phyloP scores from a whole-genome alignment of 2,329 filamentous ascomycete genomes.

The Apiospora kogelbergensis region DNA sequence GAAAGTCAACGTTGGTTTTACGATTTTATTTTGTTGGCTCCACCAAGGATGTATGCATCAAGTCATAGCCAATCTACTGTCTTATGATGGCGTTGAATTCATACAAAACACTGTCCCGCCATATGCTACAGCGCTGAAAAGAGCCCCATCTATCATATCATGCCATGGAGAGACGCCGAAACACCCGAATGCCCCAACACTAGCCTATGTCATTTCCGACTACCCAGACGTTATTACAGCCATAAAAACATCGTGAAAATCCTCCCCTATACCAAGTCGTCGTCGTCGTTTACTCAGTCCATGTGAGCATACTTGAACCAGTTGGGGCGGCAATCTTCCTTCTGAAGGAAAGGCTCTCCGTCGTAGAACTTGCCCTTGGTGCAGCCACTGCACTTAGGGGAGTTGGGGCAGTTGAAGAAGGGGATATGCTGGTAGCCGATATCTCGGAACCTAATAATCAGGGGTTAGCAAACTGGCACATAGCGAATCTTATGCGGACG shows the following conservation, averaged over 20 bases:
- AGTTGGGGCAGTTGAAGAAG: conserved; percentile 98
- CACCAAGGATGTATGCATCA: background rate
- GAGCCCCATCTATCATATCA: conserved; percentile 14
- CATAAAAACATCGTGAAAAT: conserved; percentile 20
- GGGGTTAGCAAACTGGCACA: background rate
- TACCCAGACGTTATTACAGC: conserved; percentile 27
- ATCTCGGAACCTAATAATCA: conserved; percentile 80
- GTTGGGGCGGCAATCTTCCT: conserved; percentile 91
- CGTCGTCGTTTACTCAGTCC: conserved; percentile 30
- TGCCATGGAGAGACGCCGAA: conserved; percentile 11
- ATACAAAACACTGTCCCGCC: conserved; percentile 10
- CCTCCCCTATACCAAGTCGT: conserved; percentile 12
- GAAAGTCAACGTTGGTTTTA: background rate
- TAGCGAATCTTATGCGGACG: background rate
- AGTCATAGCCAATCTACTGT: background rate
- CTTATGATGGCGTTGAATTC: conserved; percentile 6
- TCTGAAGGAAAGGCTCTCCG: conserved; percentile 79
- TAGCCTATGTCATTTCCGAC: conserved; percentile 15
- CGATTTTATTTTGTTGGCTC: background rate
- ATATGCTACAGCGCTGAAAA: conserved; percentile 11
- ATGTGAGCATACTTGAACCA: conserved; percentile 96
- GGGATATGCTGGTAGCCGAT: conserved; percentile 98
- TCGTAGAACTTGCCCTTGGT: conserved; percentile 85
- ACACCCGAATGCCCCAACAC: conserved; percentile 15
- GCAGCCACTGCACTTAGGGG: conserved; percentile 87